These are phyloP conservation scores for Peronospora tabacina DNA, from an alignment of 352 stramenopile species.

Conservation along the genomic window DNA sequence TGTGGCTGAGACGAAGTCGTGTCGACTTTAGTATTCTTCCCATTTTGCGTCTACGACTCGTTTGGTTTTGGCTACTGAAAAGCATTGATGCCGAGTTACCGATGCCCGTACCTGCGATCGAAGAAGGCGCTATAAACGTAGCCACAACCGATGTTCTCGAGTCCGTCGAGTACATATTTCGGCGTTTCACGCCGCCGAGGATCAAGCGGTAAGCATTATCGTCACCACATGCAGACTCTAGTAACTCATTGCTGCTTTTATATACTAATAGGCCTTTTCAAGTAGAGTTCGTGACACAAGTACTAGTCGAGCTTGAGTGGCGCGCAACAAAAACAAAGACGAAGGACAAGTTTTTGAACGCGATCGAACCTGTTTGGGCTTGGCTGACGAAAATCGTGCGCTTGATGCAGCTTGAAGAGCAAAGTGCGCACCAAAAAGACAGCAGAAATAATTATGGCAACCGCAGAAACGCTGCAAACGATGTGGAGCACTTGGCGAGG, in stretches of 20 bases:
- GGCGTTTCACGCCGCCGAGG: slow-evolving; percentile 37
- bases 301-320: slow-evolving; percentile 54
- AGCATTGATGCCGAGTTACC: slow-evolving; percentile 15
- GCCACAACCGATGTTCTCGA: slow-evolving; percentile 32
- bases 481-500: slow-evolving; percentile 27
- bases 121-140: slow-evolving; percentile 1
- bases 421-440: slow-evolving; percentile 20
- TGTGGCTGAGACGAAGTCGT: slow-evolving; percentile 42
- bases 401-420: slow-evolving; percentile 42
- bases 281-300: slow-evolving; percentile 39
- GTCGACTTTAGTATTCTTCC: slow-evolving; percentile 27
- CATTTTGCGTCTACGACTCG: slow-evolving; percentile 34
- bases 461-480: slow-evolving; percentile 9
- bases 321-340: slow-evolving; percentile 23
- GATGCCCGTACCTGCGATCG: slow-evolving; percentile 2
- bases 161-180: slow-evolving; percentile 54
- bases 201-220: slow-evolving; percentile 27
- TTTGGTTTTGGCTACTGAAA: slow-evolving; percentile 60
- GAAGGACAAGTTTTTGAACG: slow-evolving; percentile 23
- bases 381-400: slow-evolving; percentile 56
- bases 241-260: slow-evolving; percentile 1
- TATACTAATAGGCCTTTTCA: slow-evolving; percentile 35
- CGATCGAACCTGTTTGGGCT: slow-evolving; percentile 18
- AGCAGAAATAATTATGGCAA: slow-evolving; percentile 4
- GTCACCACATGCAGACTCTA: background rate